Conservation (phyloP, 768 basidiomycete species). For the Suillus subalutaceus region DNA sequence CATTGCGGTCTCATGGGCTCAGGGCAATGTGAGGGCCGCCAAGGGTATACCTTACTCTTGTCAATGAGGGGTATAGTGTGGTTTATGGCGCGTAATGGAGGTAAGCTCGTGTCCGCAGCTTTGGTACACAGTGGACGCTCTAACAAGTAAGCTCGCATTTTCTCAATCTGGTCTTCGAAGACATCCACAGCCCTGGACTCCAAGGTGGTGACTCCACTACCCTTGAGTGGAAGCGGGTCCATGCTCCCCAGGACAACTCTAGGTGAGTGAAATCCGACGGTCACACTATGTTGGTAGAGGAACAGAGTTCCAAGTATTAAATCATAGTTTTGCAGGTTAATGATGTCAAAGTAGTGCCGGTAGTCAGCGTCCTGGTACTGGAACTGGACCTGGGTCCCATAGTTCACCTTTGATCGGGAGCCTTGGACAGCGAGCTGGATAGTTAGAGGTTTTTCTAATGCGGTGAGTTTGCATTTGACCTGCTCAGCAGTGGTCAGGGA, state of each 20-base stretch:
- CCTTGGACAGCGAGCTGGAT: no score
- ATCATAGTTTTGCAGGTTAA: background rate
- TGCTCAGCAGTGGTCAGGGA: no score
- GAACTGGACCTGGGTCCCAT: no score
- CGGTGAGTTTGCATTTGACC: no score
- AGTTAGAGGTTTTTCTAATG: no score
- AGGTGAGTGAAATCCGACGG: background rate
- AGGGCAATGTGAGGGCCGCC: fast-evolving
- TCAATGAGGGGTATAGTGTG: background rate
- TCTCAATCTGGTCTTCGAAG: background rate
- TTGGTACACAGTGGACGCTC: fast-evolving
- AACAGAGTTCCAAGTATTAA: background rate
- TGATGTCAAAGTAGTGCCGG: background rate
- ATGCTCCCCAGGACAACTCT: background rate
- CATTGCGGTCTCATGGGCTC: background rate
- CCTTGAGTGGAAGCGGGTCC: fast-evolving
- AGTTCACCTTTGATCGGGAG: no score
- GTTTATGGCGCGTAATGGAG: fast-evolving
- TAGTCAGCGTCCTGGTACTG: no score
- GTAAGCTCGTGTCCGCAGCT: background rate
- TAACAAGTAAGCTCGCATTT: background rate
- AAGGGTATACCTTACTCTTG: background rate
- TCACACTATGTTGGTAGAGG: fast-evolving
- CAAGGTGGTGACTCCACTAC: background rate
- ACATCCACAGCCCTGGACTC: background rate